A percentile compares a stretch with the other conserved stretches of the same genome.
Evolutionary conservation across 2,329 filamentous ascomycete genomes (phyloP).

Genomic region (Diplodia sapinea): DNA sequence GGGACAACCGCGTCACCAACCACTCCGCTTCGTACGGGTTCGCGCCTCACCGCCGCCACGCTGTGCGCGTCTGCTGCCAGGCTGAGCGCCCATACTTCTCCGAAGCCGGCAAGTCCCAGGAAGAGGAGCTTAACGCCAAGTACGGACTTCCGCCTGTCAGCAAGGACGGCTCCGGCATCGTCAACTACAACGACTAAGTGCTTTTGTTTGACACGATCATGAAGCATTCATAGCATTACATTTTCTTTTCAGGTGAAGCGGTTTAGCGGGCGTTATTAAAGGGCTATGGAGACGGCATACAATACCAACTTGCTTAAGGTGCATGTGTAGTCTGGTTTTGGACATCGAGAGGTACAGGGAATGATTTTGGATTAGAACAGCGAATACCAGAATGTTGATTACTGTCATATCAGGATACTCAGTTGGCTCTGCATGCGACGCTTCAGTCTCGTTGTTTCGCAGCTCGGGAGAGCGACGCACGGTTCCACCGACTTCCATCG

Average conservation of each 20-base stretch:
- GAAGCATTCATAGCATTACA: not conserved
- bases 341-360: not conserved
- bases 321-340: slow-evolving; percentile 2
- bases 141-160: slow-evolving; percentile 59
- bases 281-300: not conserved
- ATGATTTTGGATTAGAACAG: not conserved
- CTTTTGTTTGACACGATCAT: too few relatives aligned
- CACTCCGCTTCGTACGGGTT: slow-evolving; percentile 64
- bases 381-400: not conserved
- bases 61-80: slow-evolving; percentile 56
- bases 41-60: slow-evolving; percentile 62
- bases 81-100: slow-evolving; percentile 56
- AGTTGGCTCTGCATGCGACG: too few relatives aligned
- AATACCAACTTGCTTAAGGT: slow-evolving; percentile 19
- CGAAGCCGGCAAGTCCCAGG: slow-evolving; percentile 56
- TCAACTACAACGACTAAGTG: slow-evolving; percentile 62
- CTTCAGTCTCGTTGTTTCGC: too few relatives aligned
- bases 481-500: too few relatives aligned
- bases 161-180: slow-evolving; percentile 62
- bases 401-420: not conserved
- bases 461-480: too few relatives aligned
- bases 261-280: slow-evolving; percentile 25
- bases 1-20: slow-evolving; percentile 68
- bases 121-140: slow-evolving; percentile 57
- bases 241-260: not conserved